Percentiles rank a stretch among this genome's conserved stretches.
phyloP scores from a whole-genome alignment of 257 asterid genomes.

The Linderniella brevidens region DNA sequence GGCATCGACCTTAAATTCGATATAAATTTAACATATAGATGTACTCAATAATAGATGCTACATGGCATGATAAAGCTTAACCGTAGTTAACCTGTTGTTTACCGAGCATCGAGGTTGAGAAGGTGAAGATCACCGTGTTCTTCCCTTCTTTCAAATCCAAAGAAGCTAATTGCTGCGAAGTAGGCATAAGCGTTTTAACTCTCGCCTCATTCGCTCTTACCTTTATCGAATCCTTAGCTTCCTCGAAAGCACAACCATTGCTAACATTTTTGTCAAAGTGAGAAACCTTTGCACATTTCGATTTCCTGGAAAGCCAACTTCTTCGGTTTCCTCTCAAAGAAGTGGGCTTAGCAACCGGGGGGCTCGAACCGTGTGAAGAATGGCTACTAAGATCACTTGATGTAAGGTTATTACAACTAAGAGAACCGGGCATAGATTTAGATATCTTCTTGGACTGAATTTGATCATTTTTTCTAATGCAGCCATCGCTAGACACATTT shows the following conservation, averaged over 20 bases:
- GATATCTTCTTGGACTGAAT: constrained; percentile 18
- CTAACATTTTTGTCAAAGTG: constrained; percentile 8
- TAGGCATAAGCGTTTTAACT: constrained; percentile 40
- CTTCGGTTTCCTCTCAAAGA: constrained; percentile 25
- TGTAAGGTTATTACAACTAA: constrained; percentile 13
- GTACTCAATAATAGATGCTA: too few species aligned
- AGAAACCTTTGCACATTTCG: constrained; percentile 20
- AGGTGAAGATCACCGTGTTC: constrained; percentile 58
- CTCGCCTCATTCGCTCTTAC: constrained; percentile 31
- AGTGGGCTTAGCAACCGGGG: constrained; percentile 7
- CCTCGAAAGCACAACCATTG: constrained; percentile 13
- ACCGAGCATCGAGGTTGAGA: constrained; percentile 87
- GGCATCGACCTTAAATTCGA: constrained; percentile 68
- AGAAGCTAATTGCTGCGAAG: constrained; percentile 68
- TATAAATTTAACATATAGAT: not conserved
- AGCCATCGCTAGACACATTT: constrained; percentile 27
- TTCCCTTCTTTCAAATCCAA: constrained; percentile 69
- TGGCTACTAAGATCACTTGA: constrained; percentile 8
- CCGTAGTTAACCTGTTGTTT: constrained; percentile 55
- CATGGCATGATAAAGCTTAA: not conserved
- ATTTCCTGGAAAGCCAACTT: constrained; percentile 31
- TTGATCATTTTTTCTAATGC: constrained; percentile 19
- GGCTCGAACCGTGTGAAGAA: too few species aligned
- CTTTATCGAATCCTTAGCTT: constrained; percentile 18
- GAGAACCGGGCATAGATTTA: constrained; percentile 36